A percentile compares a stretch with the other conserved stretches of the same genome.
phyloP scores from a whole-genome alignment of 306 rosid genomes.

The Quercus suber region DNA sequence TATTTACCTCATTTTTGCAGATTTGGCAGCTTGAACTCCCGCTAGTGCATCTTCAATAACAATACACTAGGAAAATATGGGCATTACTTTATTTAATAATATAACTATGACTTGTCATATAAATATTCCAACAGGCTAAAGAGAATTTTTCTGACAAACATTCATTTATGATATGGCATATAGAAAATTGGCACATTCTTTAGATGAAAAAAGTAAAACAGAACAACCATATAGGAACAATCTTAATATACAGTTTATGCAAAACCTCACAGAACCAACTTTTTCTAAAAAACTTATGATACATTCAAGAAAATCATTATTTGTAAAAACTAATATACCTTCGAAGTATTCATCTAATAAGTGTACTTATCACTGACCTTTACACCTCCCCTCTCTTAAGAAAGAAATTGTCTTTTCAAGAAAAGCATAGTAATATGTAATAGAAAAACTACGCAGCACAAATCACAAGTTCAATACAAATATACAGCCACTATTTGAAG shows the following conservation, averaged over 20 bases:
- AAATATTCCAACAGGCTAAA: conserved; percentile 1
- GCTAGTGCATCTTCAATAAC: conserved; percentile 96
- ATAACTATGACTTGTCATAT: conserved; percentile 11
- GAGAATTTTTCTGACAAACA: conserved; percentile 9
- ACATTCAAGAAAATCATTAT: conserved; percentile 10
- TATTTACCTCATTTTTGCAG: conserved; percentile 89
- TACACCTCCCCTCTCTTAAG: background rate
- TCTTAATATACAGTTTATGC: conserved; percentile 2
- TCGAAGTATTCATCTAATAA: conserved; percentile 7
- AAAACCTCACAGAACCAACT: conserved; percentile 18
- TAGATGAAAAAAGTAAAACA: background rate
- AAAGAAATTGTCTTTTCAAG: background rate
- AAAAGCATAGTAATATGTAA: background rate
- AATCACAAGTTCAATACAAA: background rate
- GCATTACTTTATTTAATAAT: conserved; percentile 13
- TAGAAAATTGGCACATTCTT: background rate
- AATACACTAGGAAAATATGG: conserved; percentile 58
- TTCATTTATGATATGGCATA: conserved; percentile 10
- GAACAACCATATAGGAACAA: background rate
- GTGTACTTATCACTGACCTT: background rate
- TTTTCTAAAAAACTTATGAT: background rate
- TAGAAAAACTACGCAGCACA: background rate
- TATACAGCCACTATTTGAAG: conserved; percentile 9
- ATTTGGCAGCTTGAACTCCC: conserved; percentile 95
- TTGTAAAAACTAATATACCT: background rate